These are phyloP conservation scores for Candida tetrigidarum DNA, from an alignment of 1,139 yeast genomes.

Conservation along the genomic window DNA sequence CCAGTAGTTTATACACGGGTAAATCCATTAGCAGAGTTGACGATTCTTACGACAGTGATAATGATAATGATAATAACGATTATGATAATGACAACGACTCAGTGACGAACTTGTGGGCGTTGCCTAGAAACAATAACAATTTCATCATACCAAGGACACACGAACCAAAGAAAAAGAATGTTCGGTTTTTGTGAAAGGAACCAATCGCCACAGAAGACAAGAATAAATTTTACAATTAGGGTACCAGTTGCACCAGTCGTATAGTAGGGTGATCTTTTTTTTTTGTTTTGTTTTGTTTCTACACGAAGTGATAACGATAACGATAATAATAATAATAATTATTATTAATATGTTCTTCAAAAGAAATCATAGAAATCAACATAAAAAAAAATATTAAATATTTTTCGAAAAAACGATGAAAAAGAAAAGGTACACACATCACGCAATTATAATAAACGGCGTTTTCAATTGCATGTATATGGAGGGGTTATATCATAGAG, in stretches of 20 bases:
- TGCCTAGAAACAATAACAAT: background rate
- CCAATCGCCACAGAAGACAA: background rate
- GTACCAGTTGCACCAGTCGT: no score
- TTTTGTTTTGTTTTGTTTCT: no score
- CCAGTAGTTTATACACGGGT: constrained; percentile 1
- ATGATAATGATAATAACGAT: background rate
- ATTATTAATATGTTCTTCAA: no score
- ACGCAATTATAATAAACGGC: background rate
- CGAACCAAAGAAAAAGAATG: background rate
- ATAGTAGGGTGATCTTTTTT: no score
- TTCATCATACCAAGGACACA: constrained; percentile 3
- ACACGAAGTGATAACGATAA: no score
- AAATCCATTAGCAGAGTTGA: background rate
- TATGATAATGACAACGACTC: background rate
- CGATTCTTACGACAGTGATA: background rate
- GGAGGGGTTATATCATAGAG: no score
- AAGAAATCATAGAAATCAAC: no score
- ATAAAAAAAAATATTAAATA: no score
- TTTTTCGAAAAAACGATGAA: no score
- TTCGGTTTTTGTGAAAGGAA: background rate
- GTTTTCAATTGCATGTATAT: background rate
- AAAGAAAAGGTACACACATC: background rate
- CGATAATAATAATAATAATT: no score
- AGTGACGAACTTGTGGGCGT: background rate
- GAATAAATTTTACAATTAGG: no score